phyloP scores from a whole-genome alignment of 495 filamentous ascomycete genomes.

The Parathielavia appendiculata region DNA sequence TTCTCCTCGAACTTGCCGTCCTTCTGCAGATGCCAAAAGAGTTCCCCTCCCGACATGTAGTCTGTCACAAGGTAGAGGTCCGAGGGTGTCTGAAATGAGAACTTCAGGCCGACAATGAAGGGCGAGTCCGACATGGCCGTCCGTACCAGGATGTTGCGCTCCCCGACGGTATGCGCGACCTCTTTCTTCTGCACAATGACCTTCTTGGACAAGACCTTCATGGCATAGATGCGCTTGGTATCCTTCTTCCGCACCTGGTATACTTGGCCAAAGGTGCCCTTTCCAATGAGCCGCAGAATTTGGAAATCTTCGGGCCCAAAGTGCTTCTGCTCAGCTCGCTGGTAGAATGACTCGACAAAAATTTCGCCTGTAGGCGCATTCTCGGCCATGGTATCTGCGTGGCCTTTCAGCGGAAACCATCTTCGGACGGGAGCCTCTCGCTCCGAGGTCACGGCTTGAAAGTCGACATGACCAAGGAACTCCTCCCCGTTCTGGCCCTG shows the following conservation, averaged over 20 bases:
- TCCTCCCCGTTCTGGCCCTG: constrained; percentile 71
- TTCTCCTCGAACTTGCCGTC: constrained; percentile 94
- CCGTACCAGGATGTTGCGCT: constrained; percentile 93
- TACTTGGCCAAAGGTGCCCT: constrained; percentile 98
- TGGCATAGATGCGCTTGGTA: constrained; percentile 91
- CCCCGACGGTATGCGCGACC: constrained; percentile 92
- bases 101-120: constrained; percentile 97
- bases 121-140: constrained; percentile 94
- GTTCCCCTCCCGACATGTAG: constrained; percentile 97
- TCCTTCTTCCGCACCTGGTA: constrained; percentile 99
- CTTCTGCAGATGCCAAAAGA: constrained; percentile 98
- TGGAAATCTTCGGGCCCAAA: constrained; percentile 97
- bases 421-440: constrained; percentile 69
- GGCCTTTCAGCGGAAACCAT: constrained; percentile 76
- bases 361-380: constrained; percentile 81
- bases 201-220: constrained; percentile 99
- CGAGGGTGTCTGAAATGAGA: constrained; percentile 96
- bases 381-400: constrained; percentile 48
- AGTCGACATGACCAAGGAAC: constrained; percentile 84
- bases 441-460: constrained; percentile 58
- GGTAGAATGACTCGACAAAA: constrained; percentile 76
- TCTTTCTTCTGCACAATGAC: constrained; percentile 99
- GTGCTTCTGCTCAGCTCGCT: constrained; percentile 84
- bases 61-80: constrained; percentile 98
- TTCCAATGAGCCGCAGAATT: constrained; percentile 92